Evolutionary conservation across 2,329 filamentous ascomycete species (phyloP), one percentile per base, ranked within the genome.

Genomic region (Fusarium acutatum): DNA sequence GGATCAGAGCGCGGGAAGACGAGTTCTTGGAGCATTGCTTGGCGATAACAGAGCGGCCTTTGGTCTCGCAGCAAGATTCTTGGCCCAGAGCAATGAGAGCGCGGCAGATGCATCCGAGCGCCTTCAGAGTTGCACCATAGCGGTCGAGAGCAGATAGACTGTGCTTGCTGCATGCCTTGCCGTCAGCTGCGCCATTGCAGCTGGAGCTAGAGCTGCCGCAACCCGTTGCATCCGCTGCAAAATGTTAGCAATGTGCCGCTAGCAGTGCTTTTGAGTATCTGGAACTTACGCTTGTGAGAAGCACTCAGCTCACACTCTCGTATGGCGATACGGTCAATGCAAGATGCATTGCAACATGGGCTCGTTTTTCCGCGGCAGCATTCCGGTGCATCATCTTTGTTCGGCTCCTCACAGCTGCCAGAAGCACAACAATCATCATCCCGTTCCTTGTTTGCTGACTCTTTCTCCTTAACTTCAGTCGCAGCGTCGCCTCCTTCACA

Each of bases 21-120:
- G 71, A 34, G 40, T 61, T 78, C 65, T 77, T 80, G 26, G 75
- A 77, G 49, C 69, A 69, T 24, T 72, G 78, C 58, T 77, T 80
- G 49, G 76, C 74, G n/a, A 69, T 28, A 11, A 77, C 76, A 3
- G 79, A 74, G 38, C 77, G 74, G 20, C 78, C 69, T 20, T 67
- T 77, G 28, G 77, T 74, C 28, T 78, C 73, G 61, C 87, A 89
- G 80, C 87, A 89, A 0, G 86, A 83, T 69, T 89, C 86, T 62
- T 87, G 82, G 0, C 87, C 87, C 24, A 88, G 80, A 14, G 86
- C 84, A 34, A 89, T 67, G 22, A 89, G 82, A 26, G 86, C 83
- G 24, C 87, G 84, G 65, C 88, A 89, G 68, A 89, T 86, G 75
- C 87, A 89, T 7, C 87, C 87, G 3, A 89, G 77, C 9, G 86